These are phyloP conservation scores for Cladosporium oxysporum DNA, from an alignment of 2,329 filamentous ascomycete species.

Conservation along the genomic window DNA sequence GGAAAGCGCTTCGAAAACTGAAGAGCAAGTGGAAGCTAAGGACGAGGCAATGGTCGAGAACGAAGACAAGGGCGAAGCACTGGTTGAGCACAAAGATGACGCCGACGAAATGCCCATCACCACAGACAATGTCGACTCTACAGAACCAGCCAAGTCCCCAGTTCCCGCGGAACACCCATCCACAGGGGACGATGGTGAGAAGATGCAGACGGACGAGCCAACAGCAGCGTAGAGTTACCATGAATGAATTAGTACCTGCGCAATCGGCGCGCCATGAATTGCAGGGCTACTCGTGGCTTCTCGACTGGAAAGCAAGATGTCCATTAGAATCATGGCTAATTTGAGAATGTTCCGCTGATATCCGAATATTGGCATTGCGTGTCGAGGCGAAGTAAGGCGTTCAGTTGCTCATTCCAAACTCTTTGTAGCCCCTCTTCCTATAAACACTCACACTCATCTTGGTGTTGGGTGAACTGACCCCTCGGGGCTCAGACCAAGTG, in stretches of 20 bases:
- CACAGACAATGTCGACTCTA: not conserved
- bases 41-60: not conserved
- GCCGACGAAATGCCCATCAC: not conserved
- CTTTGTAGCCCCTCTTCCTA: not conserved
- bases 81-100: not conserved
- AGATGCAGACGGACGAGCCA: slow-evolving; percentile 13
- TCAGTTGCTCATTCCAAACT: not conserved
- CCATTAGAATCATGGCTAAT: not conserved
- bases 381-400: not conserved
- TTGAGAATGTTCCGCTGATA: not conserved
- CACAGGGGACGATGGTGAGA: not conserved
- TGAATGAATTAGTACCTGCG: slow-evolving; percentile 1
- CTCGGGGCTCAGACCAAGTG: not conserved
- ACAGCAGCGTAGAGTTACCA: slow-evolving; percentile 9
- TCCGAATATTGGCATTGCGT: not conserved
- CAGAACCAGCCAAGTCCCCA: not conserved
- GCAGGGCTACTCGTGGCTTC: not conserved
- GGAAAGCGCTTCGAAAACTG: not conserved
- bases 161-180: not conserved
- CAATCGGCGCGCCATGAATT: not conserved
- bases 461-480: not conserved
- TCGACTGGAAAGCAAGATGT: not conserved
- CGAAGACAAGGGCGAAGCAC: not conserved
- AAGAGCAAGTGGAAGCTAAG: not conserved
- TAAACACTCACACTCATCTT: not conserved